phyloP scores from a whole-genome alignment of 306 rosid genomes.

The Pterocarpus macrocarpus region DNA sequence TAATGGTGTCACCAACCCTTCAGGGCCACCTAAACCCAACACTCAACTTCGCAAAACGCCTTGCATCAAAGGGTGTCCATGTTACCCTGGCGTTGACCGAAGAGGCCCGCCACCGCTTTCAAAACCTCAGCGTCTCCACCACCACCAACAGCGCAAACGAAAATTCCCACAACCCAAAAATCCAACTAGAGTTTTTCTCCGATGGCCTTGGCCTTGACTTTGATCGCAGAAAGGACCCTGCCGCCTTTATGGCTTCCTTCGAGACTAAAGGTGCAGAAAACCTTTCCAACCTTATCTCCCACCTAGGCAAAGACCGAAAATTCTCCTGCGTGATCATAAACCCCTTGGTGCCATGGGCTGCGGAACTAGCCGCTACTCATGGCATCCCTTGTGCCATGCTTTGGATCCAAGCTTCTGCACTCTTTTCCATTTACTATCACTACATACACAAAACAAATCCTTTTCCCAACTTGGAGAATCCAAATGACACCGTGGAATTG shows the following conservation, averaged over 20 bases:
- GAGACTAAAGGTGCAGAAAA: conserved; percentile 41
- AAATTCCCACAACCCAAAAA: background rate
- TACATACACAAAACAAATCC: conserved; percentile 10
- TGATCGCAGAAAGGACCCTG: conserved; percentile 31
- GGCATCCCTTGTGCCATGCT: conserved; percentile 54
- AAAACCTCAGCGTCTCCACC: background rate
- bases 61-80: conserved; percentile 48
- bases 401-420: conserved; percentile 58
- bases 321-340: conserved; percentile 51
- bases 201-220: conserved; percentile 59
- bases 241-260: conserved; percentile 18
- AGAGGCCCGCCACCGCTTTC: conserved; percentile 28
- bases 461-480: conserved; percentile 44
- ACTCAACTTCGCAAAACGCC: conserved; percentile 48
- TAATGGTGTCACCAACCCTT: conserved; percentile 44
- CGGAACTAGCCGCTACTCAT: conserved; percentile 43
- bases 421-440: conserved; percentile 51
- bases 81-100: conserved; percentile 49
- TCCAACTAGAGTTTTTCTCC: conserved; percentile 53
- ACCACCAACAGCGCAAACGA: background rate
- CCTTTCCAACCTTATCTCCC: conserved; percentile 42
- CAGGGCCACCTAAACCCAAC: conserved; percentile 59
- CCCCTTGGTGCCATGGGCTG: conserved; percentile 56
- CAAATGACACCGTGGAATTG: conserved; percentile 6
- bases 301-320: background rate